Percentiles rank a stretch among this genome's conserved stretches.
Conservation (phyloP, 176 grass and related monocot genomes). For the Elymus sibiricus region DNA sequence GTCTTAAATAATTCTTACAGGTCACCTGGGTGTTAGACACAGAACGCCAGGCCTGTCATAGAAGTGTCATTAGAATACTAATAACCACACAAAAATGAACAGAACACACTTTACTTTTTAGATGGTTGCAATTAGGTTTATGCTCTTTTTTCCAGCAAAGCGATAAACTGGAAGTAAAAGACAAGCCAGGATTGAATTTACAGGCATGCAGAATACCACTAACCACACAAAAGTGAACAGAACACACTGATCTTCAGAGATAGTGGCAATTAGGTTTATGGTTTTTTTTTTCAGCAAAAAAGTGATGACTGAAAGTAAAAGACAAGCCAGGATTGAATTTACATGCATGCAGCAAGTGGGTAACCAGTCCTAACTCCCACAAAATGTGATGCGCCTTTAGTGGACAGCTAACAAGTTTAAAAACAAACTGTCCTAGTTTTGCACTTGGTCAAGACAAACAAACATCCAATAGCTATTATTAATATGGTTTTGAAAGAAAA, state of each 20-base stretch:
- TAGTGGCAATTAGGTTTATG: too few relatives aligned
- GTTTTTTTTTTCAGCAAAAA: too few relatives aligned
- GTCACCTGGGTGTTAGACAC: slow-evolving; percentile 55
- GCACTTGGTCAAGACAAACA: background rate
- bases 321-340: background rate
- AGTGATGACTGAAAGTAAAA: background rate
- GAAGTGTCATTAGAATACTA: slow-evolving; percentile 15
- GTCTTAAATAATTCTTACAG: slow-evolving; percentile 75
- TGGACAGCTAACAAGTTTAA: background rate
- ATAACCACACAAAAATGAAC: slow-evolving; percentile 11
- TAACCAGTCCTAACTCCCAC: background rate
- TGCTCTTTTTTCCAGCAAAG: background rate
- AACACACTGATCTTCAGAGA: too few relatives aligned
- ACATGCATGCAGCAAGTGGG: background rate
- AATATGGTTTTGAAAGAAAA: slow-evolving; percentile 1
- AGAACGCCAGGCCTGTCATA: slow-evolving; percentile 73
- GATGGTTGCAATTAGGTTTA: background rate
- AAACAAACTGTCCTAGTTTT: background rate
- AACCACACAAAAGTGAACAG: too few relatives aligned
- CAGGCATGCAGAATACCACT: too few relatives aligned
- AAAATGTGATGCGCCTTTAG: background rate
- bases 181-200: background rate
- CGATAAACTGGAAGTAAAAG: background rate
- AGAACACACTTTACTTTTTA: slow-evolving; percentile 10
- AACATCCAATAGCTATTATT: background rate